Evolutionary conservation across 768 basidiomycete genomes (phyloP), one percentile per base, ranked within the genome.

Genomic region (Hericium rajendrae): DNA sequence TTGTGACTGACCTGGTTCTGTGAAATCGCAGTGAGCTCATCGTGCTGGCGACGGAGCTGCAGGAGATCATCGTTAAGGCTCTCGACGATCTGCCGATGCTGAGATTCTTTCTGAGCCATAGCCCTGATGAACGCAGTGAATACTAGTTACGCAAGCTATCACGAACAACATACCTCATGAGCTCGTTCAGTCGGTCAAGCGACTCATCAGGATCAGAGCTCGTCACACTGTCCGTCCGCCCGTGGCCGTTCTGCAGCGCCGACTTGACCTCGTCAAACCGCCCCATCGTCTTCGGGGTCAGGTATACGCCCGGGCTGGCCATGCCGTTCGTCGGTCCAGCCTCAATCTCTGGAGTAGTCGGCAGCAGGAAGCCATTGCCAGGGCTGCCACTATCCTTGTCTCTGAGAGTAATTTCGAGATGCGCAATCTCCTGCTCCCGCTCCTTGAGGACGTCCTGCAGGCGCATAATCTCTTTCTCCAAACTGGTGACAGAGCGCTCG

Each of bases 91-190:
- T 95, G 91, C 38, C 83, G 82, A 68, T 98, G 95, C 38, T 84
- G 77, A 4, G 91, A 87, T 69, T 99, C 97, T 69, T 98, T 98
- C 73, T 91, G 87, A 2, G 94, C 94, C 95, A 98, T 97, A 2
- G 95, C 91, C 61, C 93, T 97, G 58, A 12, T 38, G 26, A 64
- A 48, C 9, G 41, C 55, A 10, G 59, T 59, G 48, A 58, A 65
- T 38, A 57, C 59, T 9, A 32, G 52, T 43, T 59, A 63, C 51
- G 56, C 37, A 48, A 53, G 32, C 6, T 32, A 32, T 10, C 51
- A 28, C 43, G 37, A 53, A 56, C 38, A 57, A 62, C 90, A 65
- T 66, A 94, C 90, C 87, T 75, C 92, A 97, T 95, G 15, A 97
- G 80, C 64, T 94, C 91, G 64, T 95, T 94, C 39, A 97, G 74